Base-by-base conservation (phyloP, 768 basidiomycete species). In the Pulveroboletus sp. region DNA sequence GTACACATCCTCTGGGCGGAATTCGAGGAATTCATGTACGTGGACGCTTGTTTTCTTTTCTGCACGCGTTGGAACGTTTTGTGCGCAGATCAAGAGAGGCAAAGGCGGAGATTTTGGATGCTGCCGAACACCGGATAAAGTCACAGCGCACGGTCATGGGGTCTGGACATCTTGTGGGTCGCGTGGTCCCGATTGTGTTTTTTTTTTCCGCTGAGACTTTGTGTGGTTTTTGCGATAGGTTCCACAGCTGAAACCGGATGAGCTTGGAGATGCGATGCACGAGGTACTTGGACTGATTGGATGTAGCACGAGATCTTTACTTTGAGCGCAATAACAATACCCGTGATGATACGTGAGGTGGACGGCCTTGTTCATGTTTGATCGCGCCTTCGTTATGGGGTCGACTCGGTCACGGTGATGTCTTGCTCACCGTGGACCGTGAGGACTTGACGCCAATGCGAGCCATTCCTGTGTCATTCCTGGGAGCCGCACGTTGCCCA, bases 1-100 rank as follows among this genome's bases (percentile, higher is more conserved):
- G 49, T 65, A 0, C 66, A 67, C 39, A 7, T 69, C 24, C 36
- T 69, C 1, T 67, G 67, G 67, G 66, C 63, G 0, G 67, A 67
- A 28, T 49, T 45, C 1, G 62, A 65, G 21, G 67, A 67, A 27
- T 67, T 69, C 38, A 50, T 67, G 66, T 67, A 24, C 14, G 60
- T 60, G 18, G 40, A 14, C 32, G 15, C 15, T 0, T 28, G 24
- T 36, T 17, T 40, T 11, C 6, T 6, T 28, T 17, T 32, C 15
- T 0, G 14, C 18, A 11, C 3, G 42, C 2, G 14, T 8, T 33
- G 38, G 18, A 14, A 30, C 4, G 14, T 6, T 15, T 21, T 3
- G 2, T 13, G 11, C 1, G 3, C 53, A 67, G 66, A 51, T 67
- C 66, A 2, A 49, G 61, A 26, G 35, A 27, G 5, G 61, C 67